phyloP scores from a whole-genome alignment of 441 rosid genomes.

The Erodium moschatum region DNA sequence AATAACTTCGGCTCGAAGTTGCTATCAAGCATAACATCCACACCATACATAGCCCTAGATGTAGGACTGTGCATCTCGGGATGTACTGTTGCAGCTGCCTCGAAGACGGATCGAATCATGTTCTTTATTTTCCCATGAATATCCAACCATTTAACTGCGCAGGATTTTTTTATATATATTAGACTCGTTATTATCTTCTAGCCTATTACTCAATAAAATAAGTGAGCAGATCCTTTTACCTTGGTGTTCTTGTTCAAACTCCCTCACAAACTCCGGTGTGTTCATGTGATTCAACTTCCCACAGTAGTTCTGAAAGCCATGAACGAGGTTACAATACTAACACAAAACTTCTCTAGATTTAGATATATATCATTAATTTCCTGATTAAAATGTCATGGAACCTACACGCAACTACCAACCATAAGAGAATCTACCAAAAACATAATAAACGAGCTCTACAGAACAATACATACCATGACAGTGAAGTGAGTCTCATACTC shows the following conservation, averaged over 20 bases:
- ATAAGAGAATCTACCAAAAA: conserved; percentile 3
- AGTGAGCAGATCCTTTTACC: conserved; percentile 30
- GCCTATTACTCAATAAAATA: background rate
- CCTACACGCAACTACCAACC: background rate
- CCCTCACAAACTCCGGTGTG: conserved; percentile 68
- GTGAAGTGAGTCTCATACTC: conserved; percentile 98
- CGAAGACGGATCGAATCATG: conserved; percentile 59
- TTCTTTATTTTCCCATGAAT: conserved; percentile 51
- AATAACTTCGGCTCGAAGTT: conserved; percentile 68
- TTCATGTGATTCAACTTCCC: conserved; percentile 68
- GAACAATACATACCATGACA: conserved; percentile 60
- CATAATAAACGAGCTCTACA: conserved; percentile 17
- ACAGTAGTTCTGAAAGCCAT: conserved; percentile 65
- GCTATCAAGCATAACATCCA: conserved; percentile 80
- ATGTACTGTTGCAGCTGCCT: conserved; percentile 68
- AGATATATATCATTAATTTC: background rate
- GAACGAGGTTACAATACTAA: conserved; percentile 11
- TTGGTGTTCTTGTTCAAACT: conserved; percentile 73
- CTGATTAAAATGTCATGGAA: conserved; percentile 1
- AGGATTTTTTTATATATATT: background rate
- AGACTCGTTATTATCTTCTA: background rate
- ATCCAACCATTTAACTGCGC: conserved; percentile 69
- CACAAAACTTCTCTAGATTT: conserved; percentile 2
- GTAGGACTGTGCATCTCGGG: conserved; percentile 79
- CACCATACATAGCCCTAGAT: conserved; percentile 81